Conservation (phyloP, 1,284 basidiomycete genomes). For the Puccinia sorghi region DNA sequence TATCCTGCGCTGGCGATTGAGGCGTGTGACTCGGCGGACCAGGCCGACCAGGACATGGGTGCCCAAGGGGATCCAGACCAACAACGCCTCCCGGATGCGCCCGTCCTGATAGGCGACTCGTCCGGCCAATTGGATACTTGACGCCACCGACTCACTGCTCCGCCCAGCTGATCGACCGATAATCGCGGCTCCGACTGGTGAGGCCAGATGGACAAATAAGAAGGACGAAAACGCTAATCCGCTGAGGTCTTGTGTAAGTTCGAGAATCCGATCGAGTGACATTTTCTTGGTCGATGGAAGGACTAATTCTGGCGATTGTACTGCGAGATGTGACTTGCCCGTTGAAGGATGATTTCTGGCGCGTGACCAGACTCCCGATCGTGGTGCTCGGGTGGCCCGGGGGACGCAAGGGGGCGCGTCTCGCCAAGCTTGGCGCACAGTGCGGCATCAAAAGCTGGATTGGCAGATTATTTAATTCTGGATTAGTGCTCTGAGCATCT, state of each 20-base stretch:
- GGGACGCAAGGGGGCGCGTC: too few species aligned
- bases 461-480: too few species aligned
- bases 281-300: not conserved
- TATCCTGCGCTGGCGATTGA: slow-evolving; percentile 21
- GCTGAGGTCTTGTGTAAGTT: slow-evolving; percentile 25
- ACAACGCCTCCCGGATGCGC: not conserved
- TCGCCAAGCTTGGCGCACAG: too few species aligned
- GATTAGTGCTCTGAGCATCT: too few species aligned
- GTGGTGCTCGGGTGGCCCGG: too few species aligned
- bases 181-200: slow-evolving; percentile 14
- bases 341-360: too few species aligned
- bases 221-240: slow-evolving; percentile 29
- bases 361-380: too few species aligned
- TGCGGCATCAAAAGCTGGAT: too few species aligned
- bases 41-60: slow-evolving; percentile 26
- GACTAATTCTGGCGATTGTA: too few species aligned
- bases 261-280: slow-evolving; percentile 12
- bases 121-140: slow-evolving; percentile 21
- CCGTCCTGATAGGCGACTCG: slow-evolving; percentile 33
- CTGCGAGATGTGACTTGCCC: too few species aligned
- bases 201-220: slow-evolving; percentile 31
- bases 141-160: slow-evolving; percentile 21
- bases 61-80: slow-evolving; percentile 34
- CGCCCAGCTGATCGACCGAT: not conserved
- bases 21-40: slow-evolving; percentile 13